Percentiles rank a stretch among this genome's conserved stretches.
These are phyloP conservation scores for Ciborinia camelliae DNA, from an alignment of 2,329 filamentous ascomycete genomes.

Conservation along the genomic window DNA sequence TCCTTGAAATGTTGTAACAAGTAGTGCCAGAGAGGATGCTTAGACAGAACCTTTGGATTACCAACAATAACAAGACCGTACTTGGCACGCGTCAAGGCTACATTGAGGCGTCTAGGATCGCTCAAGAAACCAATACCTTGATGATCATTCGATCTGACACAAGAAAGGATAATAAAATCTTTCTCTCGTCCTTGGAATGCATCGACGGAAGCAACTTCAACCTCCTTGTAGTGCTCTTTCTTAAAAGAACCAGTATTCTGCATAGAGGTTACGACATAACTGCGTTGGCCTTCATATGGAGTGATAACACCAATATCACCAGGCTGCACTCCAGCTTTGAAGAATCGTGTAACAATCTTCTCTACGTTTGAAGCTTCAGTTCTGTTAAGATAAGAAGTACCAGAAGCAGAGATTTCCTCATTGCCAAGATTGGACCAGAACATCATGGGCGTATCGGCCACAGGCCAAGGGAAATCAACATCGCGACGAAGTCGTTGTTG, in stretches of 20 bases:
- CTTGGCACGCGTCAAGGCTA: constrained; percentile 93
- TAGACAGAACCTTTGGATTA: constrained; percentile 95
- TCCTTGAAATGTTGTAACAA: constrained; percentile 96
- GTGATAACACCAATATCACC: constrained; percentile 96
- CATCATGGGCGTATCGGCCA: constrained; percentile 96
- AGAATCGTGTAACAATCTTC: constrained; percentile 97
- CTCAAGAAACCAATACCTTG: constrained; percentile 99
- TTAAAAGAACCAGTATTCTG: constrained; percentile 96
- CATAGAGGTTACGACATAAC: constrained; percentile 99
- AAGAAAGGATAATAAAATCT: constrained; percentile 97
- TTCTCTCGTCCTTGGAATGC: constrained; percentile 99
- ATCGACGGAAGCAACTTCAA: constrained; percentile 96
- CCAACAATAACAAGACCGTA: constrained; percentile 95
- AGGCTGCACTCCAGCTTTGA: constrained; percentile 96
- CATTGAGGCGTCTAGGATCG: constrained; percentile 94
- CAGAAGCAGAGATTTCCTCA: constrained; percentile 96
- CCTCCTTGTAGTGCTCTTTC: constrained; percentile 98
- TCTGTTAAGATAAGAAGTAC: constrained; percentile 96
- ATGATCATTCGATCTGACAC: constrained; percentile 97
- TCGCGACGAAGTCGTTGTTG: constrained; percentile 85
- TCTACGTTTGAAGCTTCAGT: constrained; percentile 97
- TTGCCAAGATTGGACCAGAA: constrained; percentile 99
- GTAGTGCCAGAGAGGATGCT: constrained; percentile 97
- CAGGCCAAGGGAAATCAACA: constrained; percentile 97
- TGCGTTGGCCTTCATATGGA: constrained; percentile 96